Evolutionary conservation across 1,139 yeast species (phyloP).

Genomic region (Yamadazyma aaseri): DNA sequence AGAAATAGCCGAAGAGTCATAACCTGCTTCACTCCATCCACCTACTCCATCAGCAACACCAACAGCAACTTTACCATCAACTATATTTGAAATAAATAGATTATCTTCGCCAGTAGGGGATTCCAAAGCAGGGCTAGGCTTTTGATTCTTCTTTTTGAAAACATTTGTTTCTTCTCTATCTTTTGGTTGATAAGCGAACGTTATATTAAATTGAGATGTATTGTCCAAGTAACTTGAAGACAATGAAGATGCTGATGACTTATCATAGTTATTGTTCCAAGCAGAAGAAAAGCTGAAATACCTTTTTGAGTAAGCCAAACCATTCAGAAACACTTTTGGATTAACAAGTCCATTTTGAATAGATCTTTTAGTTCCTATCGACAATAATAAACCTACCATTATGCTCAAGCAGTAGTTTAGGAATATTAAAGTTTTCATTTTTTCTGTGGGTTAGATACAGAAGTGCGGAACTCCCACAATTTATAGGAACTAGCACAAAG

Average conservation of each 20-base stretch:
- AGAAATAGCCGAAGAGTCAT: slow-evolving; percentile 80
- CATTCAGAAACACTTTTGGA: background rate
- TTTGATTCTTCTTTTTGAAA: slow-evolving; percentile 29
- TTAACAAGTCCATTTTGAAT: slow-evolving; percentile 9
- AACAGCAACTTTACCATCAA: slow-evolving; percentile 53
- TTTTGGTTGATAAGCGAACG: slow-evolving; percentile 75
- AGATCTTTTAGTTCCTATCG: slow-evolving; percentile 25
- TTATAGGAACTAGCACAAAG: too few species aligned
- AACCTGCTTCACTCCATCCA: slow-evolving; percentile 93
- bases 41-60: slow-evolving; percentile 99
- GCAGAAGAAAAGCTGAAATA: slow-evolving; percentile 21
- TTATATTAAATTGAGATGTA: slow-evolving; percentile 43
- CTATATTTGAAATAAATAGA: slow-evolving; percentile 53
- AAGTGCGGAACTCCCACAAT: background rate
- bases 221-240: slow-evolving; percentile 15
- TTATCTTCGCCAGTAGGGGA: slow-evolving; percentile 90
- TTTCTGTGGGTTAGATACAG: background rate
- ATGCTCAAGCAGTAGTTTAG: slow-evolving; percentile 8
- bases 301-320: slow-evolving; percentile 8
- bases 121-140: slow-evolving; percentile 30
- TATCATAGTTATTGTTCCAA: slow-evolving; percentile 18
- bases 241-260: slow-evolving; percentile 14
- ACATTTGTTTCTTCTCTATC: slow-evolving; percentile 53
- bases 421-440: slow-evolving; percentile 2
- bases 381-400: slow-evolving; percentile 30